Conservation (phyloP, 2,329 filamentous ascomycete species). For the Helminthosporium solani region DNA sequence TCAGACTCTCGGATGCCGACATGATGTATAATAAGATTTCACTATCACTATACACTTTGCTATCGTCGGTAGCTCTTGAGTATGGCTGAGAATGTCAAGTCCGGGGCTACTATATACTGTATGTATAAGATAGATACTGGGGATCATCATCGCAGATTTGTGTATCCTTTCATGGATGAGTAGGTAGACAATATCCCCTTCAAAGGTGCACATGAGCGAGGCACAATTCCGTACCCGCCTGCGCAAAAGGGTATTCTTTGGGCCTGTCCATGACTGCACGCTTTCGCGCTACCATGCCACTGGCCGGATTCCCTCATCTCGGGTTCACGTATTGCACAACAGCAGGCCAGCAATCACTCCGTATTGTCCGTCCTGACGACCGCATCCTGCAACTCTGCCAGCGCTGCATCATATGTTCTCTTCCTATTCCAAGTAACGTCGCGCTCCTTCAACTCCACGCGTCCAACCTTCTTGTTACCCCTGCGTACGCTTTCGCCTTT, state of each 20-base stretch:
- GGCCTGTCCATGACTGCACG: too few relatives aligned
- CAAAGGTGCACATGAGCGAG: neutral
- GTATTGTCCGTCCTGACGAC: conserved; percentile 43
- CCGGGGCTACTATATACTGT: neutral
- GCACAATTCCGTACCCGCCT: neutral
- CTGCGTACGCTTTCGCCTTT: conserved; percentile 55
- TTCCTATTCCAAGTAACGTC: conserved; percentile 45
- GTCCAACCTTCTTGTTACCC: conserved; percentile 46
- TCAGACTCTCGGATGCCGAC: too few relatives aligned
- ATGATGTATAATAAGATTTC: too few relatives aligned
- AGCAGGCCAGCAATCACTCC: neutral
- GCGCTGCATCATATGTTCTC: conserved; percentile 52
- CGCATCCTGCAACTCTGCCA: conserved; percentile 64
- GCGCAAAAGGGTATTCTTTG: too few relatives aligned
- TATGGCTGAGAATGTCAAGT: neutral
- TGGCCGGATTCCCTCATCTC: too few relatives aligned
- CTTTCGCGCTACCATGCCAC: too few relatives aligned
- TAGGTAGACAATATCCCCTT: too few relatives aligned
- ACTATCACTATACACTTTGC: too few relatives aligned
- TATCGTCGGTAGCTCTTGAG: too few relatives aligned
- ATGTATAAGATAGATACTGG: neutral
- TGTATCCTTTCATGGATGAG: too few relatives aligned
- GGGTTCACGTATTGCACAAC: neutral
- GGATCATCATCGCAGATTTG: too few relatives aligned
- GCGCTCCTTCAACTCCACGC: conserved; percentile 46